These are phyloP conservation scores for Mrakia gelida DNA, from an alignment of 768 basidiomycete species.

Conservation along the genomic window DNA sequence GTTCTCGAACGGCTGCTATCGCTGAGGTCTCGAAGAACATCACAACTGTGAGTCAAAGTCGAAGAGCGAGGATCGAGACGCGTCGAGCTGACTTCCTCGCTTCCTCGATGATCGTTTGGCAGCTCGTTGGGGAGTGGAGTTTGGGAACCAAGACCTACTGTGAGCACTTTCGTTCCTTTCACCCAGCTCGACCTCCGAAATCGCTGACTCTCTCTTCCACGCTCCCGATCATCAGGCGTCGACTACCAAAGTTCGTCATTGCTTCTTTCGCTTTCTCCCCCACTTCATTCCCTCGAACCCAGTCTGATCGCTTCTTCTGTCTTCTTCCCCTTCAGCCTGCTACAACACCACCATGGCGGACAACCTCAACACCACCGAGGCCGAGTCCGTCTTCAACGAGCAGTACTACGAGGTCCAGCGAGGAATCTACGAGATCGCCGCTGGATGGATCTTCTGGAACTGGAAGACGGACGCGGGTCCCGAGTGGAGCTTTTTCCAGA, in stretches of 20 bases:
- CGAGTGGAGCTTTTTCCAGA: conserved; percentile 7
- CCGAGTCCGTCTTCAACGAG: background rate
- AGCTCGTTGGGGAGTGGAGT: conserved; percentile 19
- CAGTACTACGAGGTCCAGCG: conserved; percentile 25
- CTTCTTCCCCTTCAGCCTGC: background rate
- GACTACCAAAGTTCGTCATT: background rate
- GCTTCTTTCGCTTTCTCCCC: background rate
- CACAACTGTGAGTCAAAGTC: background rate
- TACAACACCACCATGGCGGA: background rate
- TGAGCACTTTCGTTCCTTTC: too few relatives aligned
- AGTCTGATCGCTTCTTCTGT: background rate
- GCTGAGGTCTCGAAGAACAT: background rate
- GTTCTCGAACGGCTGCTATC: background rate
- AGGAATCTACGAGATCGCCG: conserved; percentile 7
- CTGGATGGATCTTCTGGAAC: conserved; percentile 28
- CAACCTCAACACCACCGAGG: background rate
- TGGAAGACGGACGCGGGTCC: conserved; percentile 26
- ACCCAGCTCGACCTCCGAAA: too few relatives aligned
- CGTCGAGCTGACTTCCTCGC: background rate
- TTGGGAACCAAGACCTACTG: conserved; percentile 24
- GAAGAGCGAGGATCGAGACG: background rate
- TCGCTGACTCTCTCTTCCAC: background rate
- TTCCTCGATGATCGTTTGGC: background rate
- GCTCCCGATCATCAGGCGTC: background rate
- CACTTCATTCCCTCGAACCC: too few relatives aligned